Percentiles rank a stretch among this genome's conserved stretches.
phyloP scores from a whole-genome alignment of 768 basidiomycete species.

The Panus rudis region DNA sequence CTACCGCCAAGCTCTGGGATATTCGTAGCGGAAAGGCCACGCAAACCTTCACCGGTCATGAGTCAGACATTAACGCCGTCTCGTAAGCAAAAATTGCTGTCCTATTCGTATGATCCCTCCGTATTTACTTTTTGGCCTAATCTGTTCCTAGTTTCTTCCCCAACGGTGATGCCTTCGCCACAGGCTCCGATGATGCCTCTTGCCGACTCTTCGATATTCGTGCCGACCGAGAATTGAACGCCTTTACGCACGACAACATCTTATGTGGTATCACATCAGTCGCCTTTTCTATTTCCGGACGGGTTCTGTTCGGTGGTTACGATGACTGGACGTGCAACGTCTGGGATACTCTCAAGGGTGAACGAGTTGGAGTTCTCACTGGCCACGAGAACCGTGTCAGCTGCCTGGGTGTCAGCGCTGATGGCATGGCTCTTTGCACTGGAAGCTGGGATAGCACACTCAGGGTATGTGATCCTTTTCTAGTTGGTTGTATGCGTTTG shows the following conservation, averaged over 20 bases:
- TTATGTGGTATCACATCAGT: slow-evolving; percentile 98
- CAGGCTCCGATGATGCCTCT: slow-evolving; percentile 97
- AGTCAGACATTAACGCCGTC: slow-evolving; percentile 98
- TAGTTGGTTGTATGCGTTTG: neutral
- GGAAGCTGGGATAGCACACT: slow-evolving; percentile 98
- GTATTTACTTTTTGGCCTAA: slow-evolving; percentile 5
- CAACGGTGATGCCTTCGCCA: slow-evolving; percentile 97
- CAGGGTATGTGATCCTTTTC: slow-evolving; percentile 50
- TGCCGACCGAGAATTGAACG: slow-evolving; percentile 93
- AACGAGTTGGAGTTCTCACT: slow-evolving; percentile 93
- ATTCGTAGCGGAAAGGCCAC: slow-evolving; percentile 96
- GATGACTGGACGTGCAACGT: slow-evolving; percentile 99
- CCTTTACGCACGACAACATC: slow-evolving; percentile 98
- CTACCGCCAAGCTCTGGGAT: slow-evolving; percentile 98
- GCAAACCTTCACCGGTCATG: slow-evolving; percentile 97
- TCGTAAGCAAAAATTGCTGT: slow-evolving; percentile 83
- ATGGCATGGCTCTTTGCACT: slow-evolving; percentile 98
- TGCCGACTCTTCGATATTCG: slow-evolving; percentile 97
- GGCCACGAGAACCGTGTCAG: slow-evolving; percentile 98
- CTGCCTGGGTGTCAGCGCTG: slow-evolving; percentile 91
- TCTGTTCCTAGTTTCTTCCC: slow-evolving; percentile 81
- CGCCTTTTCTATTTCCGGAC: slow-evolving; percentile 95
- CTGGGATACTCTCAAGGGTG: slow-evolving; percentile 98
- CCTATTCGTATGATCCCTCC: slow-evolving; percentile 8
- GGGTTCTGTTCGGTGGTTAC: slow-evolving; percentile 96